A percentile compares a stretch with the other conserved stretches of the same genome.
phyloP scores from a whole-genome alignment of 192 early-diverging fungal genomes.

The Geranomyces variabilis region DNA sequence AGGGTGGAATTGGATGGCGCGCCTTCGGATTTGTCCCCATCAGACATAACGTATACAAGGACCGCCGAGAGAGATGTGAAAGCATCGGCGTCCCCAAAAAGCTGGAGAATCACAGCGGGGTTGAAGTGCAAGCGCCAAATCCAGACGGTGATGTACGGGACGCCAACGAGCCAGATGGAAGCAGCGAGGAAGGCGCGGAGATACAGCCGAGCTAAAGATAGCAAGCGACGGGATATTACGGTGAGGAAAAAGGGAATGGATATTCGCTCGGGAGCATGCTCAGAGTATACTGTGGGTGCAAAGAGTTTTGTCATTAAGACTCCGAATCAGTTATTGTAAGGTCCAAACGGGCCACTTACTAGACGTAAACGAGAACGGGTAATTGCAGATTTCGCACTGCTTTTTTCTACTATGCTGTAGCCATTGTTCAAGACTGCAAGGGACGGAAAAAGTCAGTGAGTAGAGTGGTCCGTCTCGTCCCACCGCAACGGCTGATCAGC shows the following conservation, averaged over 20 bases:
- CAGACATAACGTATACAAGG: not conserved
- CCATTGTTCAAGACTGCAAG: slow-evolving; percentile 74
- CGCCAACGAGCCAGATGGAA: slow-evolving; percentile 75
- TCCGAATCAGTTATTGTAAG: no score
- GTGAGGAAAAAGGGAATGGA: slow-evolving; percentile 33
- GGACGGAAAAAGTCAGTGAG: not conserved
- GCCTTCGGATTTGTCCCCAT: not conserved
- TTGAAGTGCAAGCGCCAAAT: slow-evolving; percentile 80
- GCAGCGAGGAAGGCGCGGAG: slow-evolving; percentile 68
- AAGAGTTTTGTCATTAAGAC: not conserved
- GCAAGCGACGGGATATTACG: slow-evolving; percentile 22
- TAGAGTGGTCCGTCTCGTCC: no score
- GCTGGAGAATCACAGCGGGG: slow-evolving; percentile 18
- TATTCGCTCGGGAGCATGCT: slow-evolving; percentile 35
- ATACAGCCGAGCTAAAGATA: slow-evolving; percentile 29
- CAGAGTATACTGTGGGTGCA: slow-evolving; percentile 42
- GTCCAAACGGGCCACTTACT: slow-evolving; percentile 51
- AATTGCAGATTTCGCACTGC: slow-evolving; percentile 89
- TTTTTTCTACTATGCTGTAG: slow-evolving; percentile 45
- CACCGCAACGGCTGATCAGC: not conserved
- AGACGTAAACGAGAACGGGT: slow-evolving; percentile 83
- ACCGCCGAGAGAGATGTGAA: no score
- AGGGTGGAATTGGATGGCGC: not conserved
- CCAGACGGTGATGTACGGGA: slow-evolving; percentile 85
- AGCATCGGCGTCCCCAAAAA: no score